Percentiles rank a stretch among this genome's conserved stretches.
These are phyloP conservation scores for Amylocystis lapponica DNA, from an alignment of 768 basidiomycete species.

Conservation along the genomic window DNA sequence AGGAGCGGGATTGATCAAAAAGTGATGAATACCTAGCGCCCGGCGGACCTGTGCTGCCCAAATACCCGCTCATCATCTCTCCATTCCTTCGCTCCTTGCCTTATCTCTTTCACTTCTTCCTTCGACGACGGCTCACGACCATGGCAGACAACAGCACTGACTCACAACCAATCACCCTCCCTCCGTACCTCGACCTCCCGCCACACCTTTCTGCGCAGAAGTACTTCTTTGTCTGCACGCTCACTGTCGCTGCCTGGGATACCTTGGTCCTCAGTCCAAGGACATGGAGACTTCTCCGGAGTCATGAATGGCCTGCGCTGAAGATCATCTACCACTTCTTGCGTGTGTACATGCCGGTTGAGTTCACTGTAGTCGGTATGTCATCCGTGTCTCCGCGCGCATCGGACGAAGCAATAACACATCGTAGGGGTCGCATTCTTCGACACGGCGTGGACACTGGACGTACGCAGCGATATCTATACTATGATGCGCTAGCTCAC, in stretches of 20 bases:
- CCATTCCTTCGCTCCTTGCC: too few relatives aligned
- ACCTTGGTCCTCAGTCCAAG: constrained; percentile 79
- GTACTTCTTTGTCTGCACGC: constrained; percentile 85
- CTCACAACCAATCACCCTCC: constrained; percentile 31
- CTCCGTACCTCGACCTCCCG: constrained; percentile 65
- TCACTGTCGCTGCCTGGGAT: constrained; percentile 89
- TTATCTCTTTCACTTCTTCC: too few relatives aligned
- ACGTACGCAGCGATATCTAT: constrained; percentile 29
- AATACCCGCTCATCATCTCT: too few relatives aligned
- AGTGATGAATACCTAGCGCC: too few relatives aligned
- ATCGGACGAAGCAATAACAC: too few relatives aligned
- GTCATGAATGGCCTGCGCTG: constrained; percentile 65
- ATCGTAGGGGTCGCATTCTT: constrained; percentile 76
- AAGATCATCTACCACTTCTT: constrained; percentile 75
- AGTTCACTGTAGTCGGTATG: constrained; percentile 71
- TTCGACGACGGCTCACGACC: too few relatives aligned
- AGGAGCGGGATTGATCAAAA: too few relatives aligned
- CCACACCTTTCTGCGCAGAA: constrained; percentile 82
- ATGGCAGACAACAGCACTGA: background rate
- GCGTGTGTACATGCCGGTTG: constrained; percentile 69
- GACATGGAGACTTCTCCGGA: constrained; percentile 64
- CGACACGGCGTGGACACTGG: constrained; percentile 59
- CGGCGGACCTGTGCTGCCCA: too few relatives aligned
- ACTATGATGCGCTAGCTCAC: constrained; percentile 1
- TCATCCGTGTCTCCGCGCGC: constrained; percentile 5